phyloP scores from a whole-genome alignment of 495 filamentous ascomycete genomes.

The Neurospora sp. region DNA sequence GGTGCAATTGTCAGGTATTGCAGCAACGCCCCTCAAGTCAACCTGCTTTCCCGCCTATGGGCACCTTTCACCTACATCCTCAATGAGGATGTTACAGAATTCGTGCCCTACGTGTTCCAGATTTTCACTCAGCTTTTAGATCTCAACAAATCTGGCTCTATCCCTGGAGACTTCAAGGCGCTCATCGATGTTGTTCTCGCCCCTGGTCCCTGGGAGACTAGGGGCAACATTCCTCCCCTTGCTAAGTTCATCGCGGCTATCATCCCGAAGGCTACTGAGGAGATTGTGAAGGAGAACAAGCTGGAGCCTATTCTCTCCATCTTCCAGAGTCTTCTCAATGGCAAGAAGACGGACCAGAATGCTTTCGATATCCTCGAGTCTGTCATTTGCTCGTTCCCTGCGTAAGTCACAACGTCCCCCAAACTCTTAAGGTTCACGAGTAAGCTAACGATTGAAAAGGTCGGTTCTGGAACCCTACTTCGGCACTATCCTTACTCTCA shows the following conservation, averaged over 20 bases:
- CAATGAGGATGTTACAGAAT: slow-evolving; percentile 75
- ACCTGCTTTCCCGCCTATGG: slow-evolving; percentile 70
- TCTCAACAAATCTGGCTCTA: slow-evolving; percentile 58
- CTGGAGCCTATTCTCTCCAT: slow-evolving; percentile 76
- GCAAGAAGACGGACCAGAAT: slow-evolving; percentile 66
- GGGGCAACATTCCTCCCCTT: slow-evolving; percentile 86
- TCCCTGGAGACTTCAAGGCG: slow-evolving; percentile 67
- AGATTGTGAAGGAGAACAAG: slow-evolving; percentile 60
- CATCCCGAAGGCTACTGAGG: slow-evolving; percentile 61
- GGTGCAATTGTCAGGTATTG: slow-evolving; percentile 86
- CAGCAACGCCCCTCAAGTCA: slow-evolving; percentile 55
- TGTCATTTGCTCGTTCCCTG: slow-evolving; percentile 58
- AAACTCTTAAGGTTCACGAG: background rate
- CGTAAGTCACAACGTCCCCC: slow-evolving; percentile 37
- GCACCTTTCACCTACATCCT: slow-evolving; percentile 67
- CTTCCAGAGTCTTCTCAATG: slow-evolving; percentile 75
- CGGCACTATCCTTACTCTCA: slow-evolving; percentile 62
- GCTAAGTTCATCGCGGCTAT: slow-evolving; percentile 75
- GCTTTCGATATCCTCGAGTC: slow-evolving; percentile 85
- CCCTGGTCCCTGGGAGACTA: slow-evolving; percentile 75
- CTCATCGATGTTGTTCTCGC: slow-evolving; percentile 65
- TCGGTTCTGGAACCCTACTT: slow-evolving; percentile 65
- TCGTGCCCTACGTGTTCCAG: slow-evolving; percentile 94
- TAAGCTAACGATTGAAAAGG: slow-evolving; percentile 31
- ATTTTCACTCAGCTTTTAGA: slow-evolving; percentile 84